Base-by-base conservation (phyloP, 2,329 filamentous ascomycete genomes). In the Penicillium sp. region DNA sequence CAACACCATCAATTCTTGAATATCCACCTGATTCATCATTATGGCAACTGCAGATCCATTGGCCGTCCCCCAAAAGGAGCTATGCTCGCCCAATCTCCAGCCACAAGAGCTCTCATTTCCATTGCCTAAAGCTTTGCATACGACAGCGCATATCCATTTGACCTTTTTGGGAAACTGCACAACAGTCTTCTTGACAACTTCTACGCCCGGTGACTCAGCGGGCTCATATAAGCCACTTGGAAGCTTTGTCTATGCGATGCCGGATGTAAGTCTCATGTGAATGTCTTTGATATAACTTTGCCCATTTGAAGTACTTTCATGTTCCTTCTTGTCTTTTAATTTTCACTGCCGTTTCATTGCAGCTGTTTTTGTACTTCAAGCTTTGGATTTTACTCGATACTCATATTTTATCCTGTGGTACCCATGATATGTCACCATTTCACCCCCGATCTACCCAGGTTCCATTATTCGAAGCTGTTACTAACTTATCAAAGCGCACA, bases 201-300 rank as follows among this genome's bases (percentile, higher is more conserved):
- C 82, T 8, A 76, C 79, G 2, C 68, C 79, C 1, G 83, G 74
- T 3, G 74, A 78, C 43, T 72, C 71, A 21, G 66, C 68, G 1
- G 68, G 68, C 11, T 67, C 68, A 50, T 67, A 71, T 31, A 77
- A 83, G 42, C 78, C 83, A 49, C 82, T 98, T 75, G 93, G 95
- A 3, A 96, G 91, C 49, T 93, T 98, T 70, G 90, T 98, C 46
- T 98, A 96, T 72, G 90, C 93, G 3, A 85, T 99, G 73, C 93
- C 95, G 16, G 90, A 96, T 77, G 95, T 96, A 79, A 67, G 80
- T 71, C 16, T 10, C 19, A 8, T 16, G 7, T 27, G n/a, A 10
- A 19, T 19, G 9, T 21, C 27, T 29, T n/a, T 21, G 11, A 45
- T 16, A 11, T 26, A 19, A 10, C 10, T 5, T 4, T n/a, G 44